A percentile compares a stretch with the other conserved stretches of the same genome.
Evolutionary conservation across 164 flowering plant genomes (phyloP).

Genomic region (Tetracentron sinense): DNA sequence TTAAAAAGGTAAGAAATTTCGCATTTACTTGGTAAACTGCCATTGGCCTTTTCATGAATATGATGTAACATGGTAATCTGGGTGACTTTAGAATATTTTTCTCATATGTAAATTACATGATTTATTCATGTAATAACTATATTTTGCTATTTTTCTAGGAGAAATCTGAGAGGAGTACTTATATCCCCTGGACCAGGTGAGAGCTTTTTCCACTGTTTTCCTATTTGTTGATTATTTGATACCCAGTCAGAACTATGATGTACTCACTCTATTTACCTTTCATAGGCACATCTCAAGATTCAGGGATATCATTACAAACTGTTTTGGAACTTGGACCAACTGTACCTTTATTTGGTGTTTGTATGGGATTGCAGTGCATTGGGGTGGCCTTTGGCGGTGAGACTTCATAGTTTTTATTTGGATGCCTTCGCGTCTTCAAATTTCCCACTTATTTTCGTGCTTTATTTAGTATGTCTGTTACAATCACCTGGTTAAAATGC

Average conservation of each 20-base stretch:
- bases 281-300: slow-evolving; percentile 87
- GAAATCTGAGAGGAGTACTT: slow-evolving; percentile 86
- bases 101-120: background rate
- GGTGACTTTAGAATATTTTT: too few relatives aligned
- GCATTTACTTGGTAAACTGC: background rate
- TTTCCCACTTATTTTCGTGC: background rate
- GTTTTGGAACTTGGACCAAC: slow-evolving; percentile 87
- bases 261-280: background rate
- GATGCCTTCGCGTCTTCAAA: background rate
- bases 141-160: slow-evolving; percentile 37
- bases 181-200: slow-evolving; percentile 98
- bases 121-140: background rate
- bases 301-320: slow-evolving; percentile 92
- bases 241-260: background rate
- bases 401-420: slow-evolving; percentile 2
- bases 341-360: slow-evolving; percentile 90
- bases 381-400: slow-evolving; percentile 98
- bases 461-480: background rate
- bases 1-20: slow-evolving; percentile 48
- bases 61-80: background rate
- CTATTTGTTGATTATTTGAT: background rate
- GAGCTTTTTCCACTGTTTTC: background rate
- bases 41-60: background rate
- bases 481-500: background rate
- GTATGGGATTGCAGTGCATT: slow-evolving; percentile 99